These are phyloP conservation scores for Solanum chiquidenum DNA, from an alignment of 257 asterid genomes.

Conservation along the genomic window DNA sequence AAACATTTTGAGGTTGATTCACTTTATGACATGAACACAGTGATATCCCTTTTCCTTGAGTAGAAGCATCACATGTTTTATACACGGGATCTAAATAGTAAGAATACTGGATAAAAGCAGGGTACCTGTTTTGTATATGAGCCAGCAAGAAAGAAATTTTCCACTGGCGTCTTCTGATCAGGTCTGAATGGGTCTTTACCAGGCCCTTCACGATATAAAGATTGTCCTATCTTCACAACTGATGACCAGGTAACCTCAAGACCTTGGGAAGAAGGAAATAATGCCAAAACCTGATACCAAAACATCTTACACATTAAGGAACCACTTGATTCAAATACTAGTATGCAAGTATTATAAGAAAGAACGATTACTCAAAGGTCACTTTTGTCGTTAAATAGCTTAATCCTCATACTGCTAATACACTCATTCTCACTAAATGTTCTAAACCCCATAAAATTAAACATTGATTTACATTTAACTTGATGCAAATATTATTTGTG, in stretches of 20 bases:
- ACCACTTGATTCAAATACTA: neutral
- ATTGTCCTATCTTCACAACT: constrained; percentile 89
- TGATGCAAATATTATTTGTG: neutral
- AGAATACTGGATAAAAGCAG: neutral
- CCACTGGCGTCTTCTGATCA: constrained; percentile 87
- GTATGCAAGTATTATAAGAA: neutral
- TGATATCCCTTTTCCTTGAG: neutral
- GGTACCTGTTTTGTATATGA: constrained; percentile 96
- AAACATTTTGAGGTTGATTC: neutral
- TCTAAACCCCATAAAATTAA: neutral
- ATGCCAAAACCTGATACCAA: constrained; percentile 57
- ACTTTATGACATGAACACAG: neutral
- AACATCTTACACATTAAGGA: neutral
- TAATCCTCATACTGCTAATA: neutral
- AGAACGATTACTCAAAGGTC: neutral
- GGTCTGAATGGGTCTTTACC: constrained; percentile 99
- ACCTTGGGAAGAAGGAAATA: constrained; percentile 97
- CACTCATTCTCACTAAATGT: neutral
- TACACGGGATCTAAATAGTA: neutral
- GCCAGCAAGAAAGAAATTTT: constrained; percentile 93
- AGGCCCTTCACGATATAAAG: constrained; percentile 92
- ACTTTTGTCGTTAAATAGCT: neutral
- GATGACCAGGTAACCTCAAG: constrained; percentile 92
- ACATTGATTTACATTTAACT: neutral
- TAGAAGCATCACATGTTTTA: neutral